Percentiles rank a stretch among this genome's conserved stretches.
Conservation (phyloP, 2,329 filamentous ascomycete species). For the Furcasterigmium sp. region DNA sequence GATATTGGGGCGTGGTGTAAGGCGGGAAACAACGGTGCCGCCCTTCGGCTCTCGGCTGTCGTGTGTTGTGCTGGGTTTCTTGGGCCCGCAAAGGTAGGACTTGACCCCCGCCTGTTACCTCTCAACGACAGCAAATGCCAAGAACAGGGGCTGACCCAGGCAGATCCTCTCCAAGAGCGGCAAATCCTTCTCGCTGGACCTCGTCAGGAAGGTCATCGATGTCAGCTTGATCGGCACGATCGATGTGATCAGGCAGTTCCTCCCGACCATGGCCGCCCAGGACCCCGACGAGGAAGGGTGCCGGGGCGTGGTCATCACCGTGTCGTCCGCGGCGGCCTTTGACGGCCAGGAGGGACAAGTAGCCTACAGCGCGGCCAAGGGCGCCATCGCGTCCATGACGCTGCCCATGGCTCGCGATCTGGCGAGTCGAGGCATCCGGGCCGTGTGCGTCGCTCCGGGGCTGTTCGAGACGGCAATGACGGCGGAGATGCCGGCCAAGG, state of each 20-base stretch:
- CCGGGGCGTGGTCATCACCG: conserved; percentile 74
- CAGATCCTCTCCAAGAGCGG: conserved; percentile 63
- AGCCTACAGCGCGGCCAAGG: conserved; percentile 82
- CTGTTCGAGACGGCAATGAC: conserved; percentile 96
- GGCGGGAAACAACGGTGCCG: no score
- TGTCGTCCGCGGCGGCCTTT: conserved; percentile 74
- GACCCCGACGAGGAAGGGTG: conserved; percentile 50
- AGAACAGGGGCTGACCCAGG: neutral
- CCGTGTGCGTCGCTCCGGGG: conserved; percentile 84
- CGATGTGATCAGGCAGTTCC: conserved; percentile 64
- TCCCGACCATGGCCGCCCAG: conserved; percentile 57
- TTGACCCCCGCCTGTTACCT: no score
- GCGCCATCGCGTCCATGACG: conserved; percentile 77
- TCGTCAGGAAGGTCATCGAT: conserved; percentile 67
- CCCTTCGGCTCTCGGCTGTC: conserved; percentile 42
- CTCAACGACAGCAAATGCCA: no score
- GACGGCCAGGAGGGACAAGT: conserved; percentile 85
- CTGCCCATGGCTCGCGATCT: conserved; percentile 85
- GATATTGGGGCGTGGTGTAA: conserved; percentile 26
- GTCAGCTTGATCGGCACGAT: conserved; percentile 74
- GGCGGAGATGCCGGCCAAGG: conserved; percentile 62
- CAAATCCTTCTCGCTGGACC: conserved; percentile 54
- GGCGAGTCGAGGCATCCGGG: conserved; percentile 70
- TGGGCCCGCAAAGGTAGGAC: conserved; percentile 57
- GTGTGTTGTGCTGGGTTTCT: conserved; percentile 72